Conservation (phyloP, 73 alveolate genomes). For the Paramecium primaurelia region DNA sequence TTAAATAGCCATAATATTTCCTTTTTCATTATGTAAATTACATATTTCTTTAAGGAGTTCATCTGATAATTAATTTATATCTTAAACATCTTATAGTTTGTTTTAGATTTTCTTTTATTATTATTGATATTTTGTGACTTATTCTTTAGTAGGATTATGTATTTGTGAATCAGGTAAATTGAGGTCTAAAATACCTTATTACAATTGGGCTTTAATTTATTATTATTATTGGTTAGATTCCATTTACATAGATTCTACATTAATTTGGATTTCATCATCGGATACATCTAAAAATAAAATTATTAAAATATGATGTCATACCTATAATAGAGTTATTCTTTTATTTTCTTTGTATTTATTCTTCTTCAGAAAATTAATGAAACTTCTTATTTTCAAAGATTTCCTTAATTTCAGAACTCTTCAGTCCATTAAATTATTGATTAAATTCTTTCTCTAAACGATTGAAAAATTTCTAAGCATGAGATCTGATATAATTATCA, state of each 20-base stretch:
- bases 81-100: not conserved
- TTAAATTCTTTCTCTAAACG: constrained; percentile 65
- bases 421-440: constrained; percentile 21
- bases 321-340: not conserved
- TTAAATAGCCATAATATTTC: not conserved
- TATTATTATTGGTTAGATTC: not conserved
- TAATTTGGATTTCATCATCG: not conserved
- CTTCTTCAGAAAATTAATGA: constrained; percentile 14
- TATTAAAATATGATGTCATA: not conserved
- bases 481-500: constrained; percentile 50
- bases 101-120: not conserved
- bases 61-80: not conserved
- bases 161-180: not conserved
- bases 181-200: not conserved
- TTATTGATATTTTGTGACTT: not conserved
- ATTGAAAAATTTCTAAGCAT: constrained; percentile 81
- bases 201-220: not conserved
- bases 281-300: not conserved
- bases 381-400: constrained; percentile 25
- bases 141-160: not conserved
- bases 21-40: not conserved
- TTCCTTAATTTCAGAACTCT: not conserved
- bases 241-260: not conserved
- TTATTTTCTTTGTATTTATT: not conserved
- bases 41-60: not conserved